These are phyloP conservation scores for Pinus tabuliformis DNA, from an alignment of 75 land plant species.

Conservation along the genomic window DNA sequence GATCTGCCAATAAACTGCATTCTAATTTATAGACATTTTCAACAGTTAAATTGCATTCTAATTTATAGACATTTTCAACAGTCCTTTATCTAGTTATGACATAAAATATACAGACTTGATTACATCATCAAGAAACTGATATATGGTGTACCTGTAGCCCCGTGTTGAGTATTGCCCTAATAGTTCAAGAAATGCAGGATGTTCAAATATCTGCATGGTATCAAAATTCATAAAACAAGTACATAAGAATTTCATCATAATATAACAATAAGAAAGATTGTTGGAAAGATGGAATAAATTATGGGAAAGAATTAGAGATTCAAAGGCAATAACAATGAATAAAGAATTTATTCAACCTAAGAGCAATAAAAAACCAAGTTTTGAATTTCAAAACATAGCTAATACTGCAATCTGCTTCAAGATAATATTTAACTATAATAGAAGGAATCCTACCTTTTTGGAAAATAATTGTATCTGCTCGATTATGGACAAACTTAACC, in stretches of 20 bases:
- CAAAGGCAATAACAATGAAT: background rate
- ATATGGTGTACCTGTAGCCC: constrained; percentile 63
- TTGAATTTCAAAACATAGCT: background rate
- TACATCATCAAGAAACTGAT: too few species aligned
- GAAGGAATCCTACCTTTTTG: constrained; percentile 32
- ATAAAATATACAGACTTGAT: too few species aligned
- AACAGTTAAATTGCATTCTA: too few species aligned
- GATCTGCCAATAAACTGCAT: too few species aligned
- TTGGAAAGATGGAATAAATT: background rate
- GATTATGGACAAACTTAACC: constrained; percentile 56
- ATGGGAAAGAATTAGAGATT: background rate
- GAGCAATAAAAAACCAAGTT: background rate
- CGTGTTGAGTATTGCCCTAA: constrained; percentile 44
- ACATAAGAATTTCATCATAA: background rate
- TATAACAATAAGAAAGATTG: background rate
- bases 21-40: too few species aligned
- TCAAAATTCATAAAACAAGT: background rate
- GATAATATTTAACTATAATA: background rate
- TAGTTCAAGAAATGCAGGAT: constrained; percentile 62
- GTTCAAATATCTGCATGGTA: constrained; percentile 48
- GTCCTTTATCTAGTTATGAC: too few species aligned
- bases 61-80: too few species aligned
- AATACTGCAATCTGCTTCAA: background rate
- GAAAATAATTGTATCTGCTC: constrained; percentile 32
- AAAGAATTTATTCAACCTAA: background rate